Evolutionary conservation across 2,329 filamentous ascomycete genomes (phyloP).

Genomic region (Endothia cerciana): DNA sequence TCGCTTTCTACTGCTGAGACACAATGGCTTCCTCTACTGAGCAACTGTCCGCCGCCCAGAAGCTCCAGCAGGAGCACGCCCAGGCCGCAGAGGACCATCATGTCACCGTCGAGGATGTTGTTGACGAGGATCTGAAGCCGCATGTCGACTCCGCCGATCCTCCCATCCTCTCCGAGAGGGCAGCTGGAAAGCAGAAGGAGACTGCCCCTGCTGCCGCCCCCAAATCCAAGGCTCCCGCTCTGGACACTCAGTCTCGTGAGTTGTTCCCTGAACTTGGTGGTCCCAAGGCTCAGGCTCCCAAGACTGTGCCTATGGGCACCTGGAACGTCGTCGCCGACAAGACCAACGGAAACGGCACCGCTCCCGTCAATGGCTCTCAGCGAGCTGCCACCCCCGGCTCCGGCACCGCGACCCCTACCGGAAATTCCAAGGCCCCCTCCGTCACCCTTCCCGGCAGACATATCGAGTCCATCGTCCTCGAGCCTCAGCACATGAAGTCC

Average conservation of each 20-base stretch:
- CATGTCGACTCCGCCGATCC: slow-evolving; percentile 45
- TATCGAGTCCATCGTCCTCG: slow-evolving; percentile 74
- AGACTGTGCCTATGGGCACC: slow-evolving; percentile 61
- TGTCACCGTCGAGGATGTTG: slow-evolving; percentile 77
- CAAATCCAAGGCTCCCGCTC: slow-evolving; percentile 45
- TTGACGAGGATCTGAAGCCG: slow-evolving; percentile 69
- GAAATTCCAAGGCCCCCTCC: slow-evolving; percentile 49
- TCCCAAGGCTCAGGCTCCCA: slow-evolving; percentile 67
- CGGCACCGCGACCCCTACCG: slow-evolving; percentile 54
- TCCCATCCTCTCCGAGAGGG: slow-evolving; percentile 62
- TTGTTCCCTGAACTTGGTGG: slow-evolving; percentile 89
- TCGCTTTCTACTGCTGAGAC: slow-evolving; percentile 18
- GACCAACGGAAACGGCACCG: slow-evolving; percentile 61
- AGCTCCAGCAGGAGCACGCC: slow-evolving; percentile 66
- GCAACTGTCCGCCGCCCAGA: slow-evolving; percentile 61
- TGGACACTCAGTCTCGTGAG: slow-evolving; percentile 89
- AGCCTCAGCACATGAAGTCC: slow-evolving; percentile 76
- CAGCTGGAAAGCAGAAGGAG: slow-evolving; percentile 68
- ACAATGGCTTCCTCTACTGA: slow-evolving; percentile 48
- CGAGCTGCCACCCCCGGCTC: slow-evolving; percentile 67
- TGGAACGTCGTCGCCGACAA: slow-evolving; percentile 70
- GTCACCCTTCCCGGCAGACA: slow-evolving; percentile 83
- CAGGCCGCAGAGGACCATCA: slow-evolving; percentile 51
- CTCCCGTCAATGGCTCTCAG: slow-evolving; percentile 60
- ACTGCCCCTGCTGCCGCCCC: slow-evolving; percentile 20